These are phyloP conservation scores for Yamadazyma trypodendri DNA, from an alignment of 1,139 yeast genomes.

Conservation along the genomic window DNA sequence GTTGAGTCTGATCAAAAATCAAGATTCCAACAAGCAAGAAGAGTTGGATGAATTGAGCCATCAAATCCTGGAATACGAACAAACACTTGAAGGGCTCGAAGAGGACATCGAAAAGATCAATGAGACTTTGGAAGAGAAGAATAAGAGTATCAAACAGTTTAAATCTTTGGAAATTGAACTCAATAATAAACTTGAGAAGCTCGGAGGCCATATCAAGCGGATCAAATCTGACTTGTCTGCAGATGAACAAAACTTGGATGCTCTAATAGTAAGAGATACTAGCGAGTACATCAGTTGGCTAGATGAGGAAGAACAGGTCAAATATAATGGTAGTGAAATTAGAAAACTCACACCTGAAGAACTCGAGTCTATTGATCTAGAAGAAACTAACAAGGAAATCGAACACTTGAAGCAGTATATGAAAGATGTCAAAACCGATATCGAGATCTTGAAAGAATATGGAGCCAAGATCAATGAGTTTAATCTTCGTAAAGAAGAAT, in stretches of 20 bases:
- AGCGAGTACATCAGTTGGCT: conserved; percentile 51
- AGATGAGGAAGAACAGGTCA: conserved; percentile 33
- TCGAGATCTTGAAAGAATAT: conserved; percentile 76
- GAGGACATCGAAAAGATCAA: conserved; percentile 38
- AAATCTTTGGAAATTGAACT: conserved; percentile 72
- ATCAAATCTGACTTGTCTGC: conserved; percentile 37
- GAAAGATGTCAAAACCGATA: conserved; percentile 62
- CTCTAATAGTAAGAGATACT: conserved; percentile 53
- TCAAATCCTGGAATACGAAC: conserved; percentile 23
- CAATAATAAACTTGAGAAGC: conserved; percentile 62
- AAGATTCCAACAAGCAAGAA: conserved; percentile 33
- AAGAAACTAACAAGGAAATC: conserved; percentile 51
- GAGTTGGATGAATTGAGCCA: conserved; percentile 35
- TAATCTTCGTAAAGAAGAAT: conserved; percentile 57
- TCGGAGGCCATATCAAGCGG: conserved; percentile 42
- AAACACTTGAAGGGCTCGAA: conserved; percentile 32
- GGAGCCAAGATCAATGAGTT: conserved; percentile 66
- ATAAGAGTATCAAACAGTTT: conserved; percentile 55
- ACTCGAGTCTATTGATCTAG: conserved; percentile 49
- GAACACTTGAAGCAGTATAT: conserved; percentile 56
- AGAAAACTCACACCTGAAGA: conserved; percentile 53
- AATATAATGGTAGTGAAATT: conserved; percentile 36
- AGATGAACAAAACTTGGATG: conserved; percentile 37
- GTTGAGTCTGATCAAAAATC: conserved; percentile 24
- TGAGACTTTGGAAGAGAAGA: conserved; percentile 49